phyloP scores from a whole-genome alignment of 371 early-diverging fungal species.

The Mortierella sp. region DNA sequence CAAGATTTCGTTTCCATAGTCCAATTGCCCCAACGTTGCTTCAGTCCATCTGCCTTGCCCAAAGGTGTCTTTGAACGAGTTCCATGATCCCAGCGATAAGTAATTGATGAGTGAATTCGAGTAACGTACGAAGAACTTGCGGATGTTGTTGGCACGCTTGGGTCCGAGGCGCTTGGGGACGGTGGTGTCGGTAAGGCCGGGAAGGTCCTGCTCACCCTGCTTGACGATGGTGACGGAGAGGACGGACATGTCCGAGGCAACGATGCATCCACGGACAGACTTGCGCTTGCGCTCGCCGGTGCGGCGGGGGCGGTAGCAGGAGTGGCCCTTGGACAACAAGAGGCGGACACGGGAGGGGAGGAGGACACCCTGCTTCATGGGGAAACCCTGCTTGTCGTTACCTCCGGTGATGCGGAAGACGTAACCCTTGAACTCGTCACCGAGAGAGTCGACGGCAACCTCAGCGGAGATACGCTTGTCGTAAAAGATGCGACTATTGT shows the following conservation, averaged over 20 bases:
- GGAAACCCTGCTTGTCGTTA: slow-evolving; percentile 99
- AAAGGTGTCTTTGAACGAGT: background rate
- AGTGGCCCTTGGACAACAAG: slow-evolving; percentile 97
- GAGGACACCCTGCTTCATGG: slow-evolving; percentile 98
- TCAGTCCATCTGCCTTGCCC: background rate
- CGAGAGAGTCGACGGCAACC: slow-evolving; percentile 96
- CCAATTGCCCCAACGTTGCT: too few species aligned
- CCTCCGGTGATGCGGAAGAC: slow-evolving; percentile 99
- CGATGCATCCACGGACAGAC: slow-evolving; percentile 99
- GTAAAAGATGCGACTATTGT: background rate
- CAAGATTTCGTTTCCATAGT: too few species aligned
- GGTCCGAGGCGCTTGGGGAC: slow-evolving; percentile 97
- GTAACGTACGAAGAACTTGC: slow-evolving; percentile 92
- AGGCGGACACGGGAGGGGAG: slow-evolving; percentile 95
- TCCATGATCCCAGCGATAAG: too few species aligned
- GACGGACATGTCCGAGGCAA: slow-evolving; percentile 95
- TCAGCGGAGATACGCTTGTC: slow-evolving; percentile 92
- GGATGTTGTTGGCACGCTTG: slow-evolving; percentile 98
- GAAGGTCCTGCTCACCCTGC: slow-evolving; percentile 96
- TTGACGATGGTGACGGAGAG: slow-evolving; percentile 96
- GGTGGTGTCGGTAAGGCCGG: slow-evolving; percentile 96
- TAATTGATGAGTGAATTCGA: background rate
- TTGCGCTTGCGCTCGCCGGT: slow-evolving; percentile 99
- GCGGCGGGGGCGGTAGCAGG: slow-evolving; percentile 99
- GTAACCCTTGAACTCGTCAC: slow-evolving; percentile 99